Percentiles rank a stretch among this genome's conserved stretches.
Conservation (phyloP, 371 early-diverging fungal genomes). For the Zopfochytrium polystomum region DNA sequence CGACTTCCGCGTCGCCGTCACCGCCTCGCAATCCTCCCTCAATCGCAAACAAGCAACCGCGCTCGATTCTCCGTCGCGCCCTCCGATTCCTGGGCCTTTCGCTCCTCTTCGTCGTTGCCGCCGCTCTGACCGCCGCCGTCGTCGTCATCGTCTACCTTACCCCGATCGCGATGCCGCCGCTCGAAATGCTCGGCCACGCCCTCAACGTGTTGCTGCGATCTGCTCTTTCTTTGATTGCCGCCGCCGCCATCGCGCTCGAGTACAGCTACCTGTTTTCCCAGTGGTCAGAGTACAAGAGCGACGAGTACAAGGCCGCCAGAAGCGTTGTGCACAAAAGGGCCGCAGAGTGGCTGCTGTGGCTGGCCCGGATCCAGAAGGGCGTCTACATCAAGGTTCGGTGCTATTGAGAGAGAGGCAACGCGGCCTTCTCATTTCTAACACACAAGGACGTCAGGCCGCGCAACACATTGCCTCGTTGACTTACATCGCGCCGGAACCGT, state of each 20-base stretch:
- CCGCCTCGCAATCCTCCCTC: too few species aligned
- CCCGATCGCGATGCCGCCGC: constrained; percentile 1
- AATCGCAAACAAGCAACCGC: too few species aligned
- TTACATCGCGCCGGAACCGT: constrained; percentile 48
- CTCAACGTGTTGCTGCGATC: not conserved
- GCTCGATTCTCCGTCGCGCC: not conserved
- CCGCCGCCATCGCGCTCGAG: not conserved
- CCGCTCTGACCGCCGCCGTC: not conserved
- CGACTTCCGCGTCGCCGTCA: not conserved
- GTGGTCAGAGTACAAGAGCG: constrained; percentile 1
- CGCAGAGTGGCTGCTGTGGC: constrained; percentile 20
- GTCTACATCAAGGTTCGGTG: constrained; percentile 33
- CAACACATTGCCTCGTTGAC: constrained; percentile 53
- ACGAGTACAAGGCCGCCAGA: constrained; percentile 16
- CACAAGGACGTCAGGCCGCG: constrained; percentile 26
- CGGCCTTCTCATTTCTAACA: not conserved
- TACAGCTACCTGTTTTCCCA: constrained; percentile 10
- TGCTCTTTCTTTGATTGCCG: constrained; percentile 3
- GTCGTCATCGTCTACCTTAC: not conserved
- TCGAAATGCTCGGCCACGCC: constrained; percentile 11
- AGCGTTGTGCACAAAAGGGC: constrained; percentile 13
- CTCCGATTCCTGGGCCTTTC: not conserved
- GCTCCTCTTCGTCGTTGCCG: not conserved
- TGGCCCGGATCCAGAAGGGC: constrained; percentile 27
- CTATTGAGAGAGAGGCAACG: not conserved